Conservation (phyloP, 345 rosid genomes). For the Microthlaspi erraticum region DNA sequence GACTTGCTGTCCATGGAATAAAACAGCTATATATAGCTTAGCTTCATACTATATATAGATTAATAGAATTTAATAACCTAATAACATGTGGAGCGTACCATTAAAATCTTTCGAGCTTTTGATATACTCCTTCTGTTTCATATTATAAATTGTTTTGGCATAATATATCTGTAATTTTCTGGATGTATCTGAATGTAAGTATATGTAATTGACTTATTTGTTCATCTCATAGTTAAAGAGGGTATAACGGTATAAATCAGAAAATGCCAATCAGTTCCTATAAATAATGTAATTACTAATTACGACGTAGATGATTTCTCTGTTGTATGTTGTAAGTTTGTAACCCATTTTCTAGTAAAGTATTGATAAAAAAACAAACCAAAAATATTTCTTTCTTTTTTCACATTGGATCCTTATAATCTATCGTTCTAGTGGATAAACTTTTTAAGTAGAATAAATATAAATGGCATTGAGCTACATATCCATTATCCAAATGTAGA, state of each 20-base stretch:
- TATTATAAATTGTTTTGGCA: no score
- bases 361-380: no score
- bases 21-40: slow-evolving; percentile 1
- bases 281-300: no score
- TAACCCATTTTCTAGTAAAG: background rate
- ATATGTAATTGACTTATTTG: no score
- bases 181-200: no score
- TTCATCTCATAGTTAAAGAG: no score
- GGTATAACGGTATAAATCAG: no score
- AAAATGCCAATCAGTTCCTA: no score
- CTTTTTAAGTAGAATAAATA: background rate
- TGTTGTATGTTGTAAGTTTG: no score
- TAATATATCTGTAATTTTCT: no score
- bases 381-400: background rate
- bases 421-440: background rate
- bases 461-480: background rate
- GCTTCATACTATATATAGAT: slow-evolving; percentile 6
- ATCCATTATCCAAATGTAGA: slow-evolving; percentile 25
- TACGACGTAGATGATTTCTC: no score
- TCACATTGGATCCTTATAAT: background rate
- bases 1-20: slow-evolving; percentile 17
- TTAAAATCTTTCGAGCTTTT: background rate
- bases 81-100: slow-evolving; percentile 3
- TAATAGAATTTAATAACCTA: background rate
- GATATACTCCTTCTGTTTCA: no score